These are phyloP conservation scores for Umbelopsis sp. DNA, from an alignment of 192 early-diverging fungal genomes.

Conservation along the genomic window DNA sequence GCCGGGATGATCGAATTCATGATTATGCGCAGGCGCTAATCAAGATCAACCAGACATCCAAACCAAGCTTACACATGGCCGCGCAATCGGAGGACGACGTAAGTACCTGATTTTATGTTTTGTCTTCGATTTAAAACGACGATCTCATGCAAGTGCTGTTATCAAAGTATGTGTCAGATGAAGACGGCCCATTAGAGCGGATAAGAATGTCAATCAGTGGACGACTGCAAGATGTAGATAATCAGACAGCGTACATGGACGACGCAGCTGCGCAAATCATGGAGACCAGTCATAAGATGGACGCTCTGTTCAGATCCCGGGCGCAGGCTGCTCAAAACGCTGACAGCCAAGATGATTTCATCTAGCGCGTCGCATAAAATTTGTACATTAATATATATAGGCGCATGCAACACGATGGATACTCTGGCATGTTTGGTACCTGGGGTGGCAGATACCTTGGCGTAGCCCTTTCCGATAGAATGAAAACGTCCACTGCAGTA, in stretches of 20 bases:
- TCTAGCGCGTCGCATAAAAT: not conserved
- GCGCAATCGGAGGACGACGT: not conserved
- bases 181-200: not conserved
- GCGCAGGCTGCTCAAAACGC: not conserved
- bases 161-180: conserved; percentile 1
- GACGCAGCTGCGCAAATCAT: not conserved
- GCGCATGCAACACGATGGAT: too few species aligned
- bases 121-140: too few species aligned
- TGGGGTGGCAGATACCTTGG: too few species aligned
- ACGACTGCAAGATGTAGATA: not conserved
- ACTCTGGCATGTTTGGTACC: too few species aligned
- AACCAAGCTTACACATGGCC: not conserved
- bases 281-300: conserved; percentile 4
- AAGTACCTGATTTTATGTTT: not conserved
- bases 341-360: not conserved
- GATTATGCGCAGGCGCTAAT: conserved; percentile 20
- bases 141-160: not conserved
- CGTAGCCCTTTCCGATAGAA: too few species aligned
- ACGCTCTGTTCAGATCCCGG: not conserved
- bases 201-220: not conserved
- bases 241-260: not conserved
- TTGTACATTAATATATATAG: not conserved
- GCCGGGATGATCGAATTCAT: not conserved
- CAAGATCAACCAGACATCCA: not conserved
- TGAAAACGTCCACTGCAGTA: too few species aligned